Base-by-base conservation (phyloP, 805 yeast species). In the Kodamaea nitidulidarum region DNA sequence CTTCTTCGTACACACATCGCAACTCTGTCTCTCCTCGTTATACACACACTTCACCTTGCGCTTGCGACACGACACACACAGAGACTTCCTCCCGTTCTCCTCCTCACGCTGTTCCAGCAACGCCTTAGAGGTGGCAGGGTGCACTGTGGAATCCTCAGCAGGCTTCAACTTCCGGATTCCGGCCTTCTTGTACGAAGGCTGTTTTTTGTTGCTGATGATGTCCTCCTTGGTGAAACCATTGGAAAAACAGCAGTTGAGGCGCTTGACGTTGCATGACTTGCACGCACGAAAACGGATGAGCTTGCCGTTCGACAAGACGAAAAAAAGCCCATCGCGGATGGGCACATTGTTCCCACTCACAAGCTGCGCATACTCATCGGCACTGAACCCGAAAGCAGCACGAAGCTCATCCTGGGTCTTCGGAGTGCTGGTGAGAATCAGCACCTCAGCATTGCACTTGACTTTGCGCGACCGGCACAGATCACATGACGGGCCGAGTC, bases 401-500 rank as follows among this genome's bases (percentile, higher is more conserved):
- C 25, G 10, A 15, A 32, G 15, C 9, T 39, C 36, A 3, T 17
- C 27, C 12, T 37, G 35, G 15, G 41, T 34, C 28, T 50, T 39
- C 2, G 28, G 31, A 28, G 40, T 27, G 22, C 51, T 53, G 34
- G 58, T 50, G 33, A 77, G 43, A 16, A 75, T 63, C 24, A 60
- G 56, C 9, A 81, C 75, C 47, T 71, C 79, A 2, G 90, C 86
- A 56, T 82, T 80, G 61, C 91, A 83, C 58, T 80, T 83, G 42
- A 81, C 82, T 54, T 83, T 83, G 41, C 87, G 70, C 11, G 75
- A 52, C 39, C 88, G 67, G 56, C 91, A 83, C 35, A 75, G 63
- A 55, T 83, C 88, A 58, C 91, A 83, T 29, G 84, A 77, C 2
- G 88, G 88, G 0, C 91, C 88, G 14, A 76, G 65, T 43, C 91